phyloP scores from a whole-genome alignment of 2,329 filamentous ascomycete genomes.

The Pleurostoma richardsiae region DNA sequence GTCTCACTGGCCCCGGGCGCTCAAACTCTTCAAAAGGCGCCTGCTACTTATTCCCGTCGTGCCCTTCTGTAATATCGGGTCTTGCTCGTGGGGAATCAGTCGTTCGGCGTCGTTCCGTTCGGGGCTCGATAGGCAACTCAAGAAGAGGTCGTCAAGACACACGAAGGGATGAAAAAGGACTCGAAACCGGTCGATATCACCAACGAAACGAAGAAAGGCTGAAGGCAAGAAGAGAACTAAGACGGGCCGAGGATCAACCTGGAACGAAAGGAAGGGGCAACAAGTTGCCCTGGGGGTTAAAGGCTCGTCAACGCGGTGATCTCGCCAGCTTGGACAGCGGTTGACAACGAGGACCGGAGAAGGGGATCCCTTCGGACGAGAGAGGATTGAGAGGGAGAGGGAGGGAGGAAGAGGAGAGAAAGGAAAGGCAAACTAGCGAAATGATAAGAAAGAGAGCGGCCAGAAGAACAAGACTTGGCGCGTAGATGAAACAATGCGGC shows the following conservation, averaged over 20 bases:
- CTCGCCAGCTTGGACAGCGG: neutral
- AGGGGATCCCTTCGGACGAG: conserved; percentile 1
- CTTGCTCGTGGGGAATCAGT: too few species aligned
- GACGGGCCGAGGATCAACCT: conserved; percentile 54
- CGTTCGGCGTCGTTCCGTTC: too few species aligned
- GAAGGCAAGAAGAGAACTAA: conserved; percentile 22
- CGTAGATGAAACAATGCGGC: conserved; percentile 16
- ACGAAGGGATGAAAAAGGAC: conserved; percentile 7
- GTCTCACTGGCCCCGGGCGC: too few species aligned
- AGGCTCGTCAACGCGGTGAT: neutral
- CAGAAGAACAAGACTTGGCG: conserved; percentile 10
- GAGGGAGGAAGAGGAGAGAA: conserved; percentile 10
- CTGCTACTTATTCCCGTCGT: too few species aligned
- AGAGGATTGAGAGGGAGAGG: conserved; percentile 6
- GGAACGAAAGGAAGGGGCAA: conserved; percentile 39
- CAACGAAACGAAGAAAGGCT: conserved; percentile 15
- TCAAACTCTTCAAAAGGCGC: too few species aligned
- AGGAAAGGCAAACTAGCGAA: conserved; percentile 8
- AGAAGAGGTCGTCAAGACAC: too few species aligned
- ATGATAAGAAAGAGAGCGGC: conserved; percentile 9
- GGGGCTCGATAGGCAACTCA: too few species aligned
- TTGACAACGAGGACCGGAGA: neutral
- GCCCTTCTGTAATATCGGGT: too few species aligned
- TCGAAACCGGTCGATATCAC: conserved; percentile 11
- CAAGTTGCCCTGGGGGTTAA: neutral